These are phyloP conservation scores for Haplosporangium gracile DNA, from an alignment of 192 early-diverging fungal species.

Conservation along the genomic window DNA sequence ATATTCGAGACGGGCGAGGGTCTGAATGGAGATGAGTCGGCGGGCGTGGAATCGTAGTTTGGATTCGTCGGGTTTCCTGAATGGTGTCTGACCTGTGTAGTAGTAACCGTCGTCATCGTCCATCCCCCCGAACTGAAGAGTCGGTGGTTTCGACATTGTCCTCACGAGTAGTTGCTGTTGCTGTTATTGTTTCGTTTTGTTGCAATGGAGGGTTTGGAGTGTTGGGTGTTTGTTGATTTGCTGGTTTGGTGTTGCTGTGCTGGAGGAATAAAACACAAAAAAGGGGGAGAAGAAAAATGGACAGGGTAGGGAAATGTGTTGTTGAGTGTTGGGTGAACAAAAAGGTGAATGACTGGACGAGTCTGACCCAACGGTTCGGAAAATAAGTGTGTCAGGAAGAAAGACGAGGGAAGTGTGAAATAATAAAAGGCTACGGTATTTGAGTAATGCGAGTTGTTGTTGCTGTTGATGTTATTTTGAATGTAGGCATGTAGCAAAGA, in stretches of 20 bases:
- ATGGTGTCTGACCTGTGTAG: conserved; percentile 56
- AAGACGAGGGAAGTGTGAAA: background rate
- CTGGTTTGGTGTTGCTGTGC: background rate
- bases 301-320: background rate
- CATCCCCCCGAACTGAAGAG: conserved; percentile 42
- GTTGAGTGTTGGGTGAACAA: background rate
- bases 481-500: background rate
- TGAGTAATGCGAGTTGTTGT: background rate
- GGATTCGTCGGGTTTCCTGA: conserved; percentile 51
- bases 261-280: background rate
- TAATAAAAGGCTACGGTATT: background rate
- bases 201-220: background rate
- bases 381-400: conserved; percentile 4
- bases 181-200: background rate
- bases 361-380: conserved; percentile 4
- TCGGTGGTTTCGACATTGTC: conserved; percentile 30
- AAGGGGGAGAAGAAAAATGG: background rate
- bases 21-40: conserved; percentile 47
- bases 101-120: conserved; percentile 56
- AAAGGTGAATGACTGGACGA: background rate
- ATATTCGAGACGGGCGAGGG: conserved; percentile 46
- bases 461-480: background rate
- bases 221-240: background rate
- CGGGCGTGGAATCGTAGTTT: conserved; percentile 35
- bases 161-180: background rate